These are phyloP conservation scores for Beauveria pseudobassiana DNA, from an alignment of 2,329 filamentous ascomycete species.

Conservation along the genomic window DNA sequence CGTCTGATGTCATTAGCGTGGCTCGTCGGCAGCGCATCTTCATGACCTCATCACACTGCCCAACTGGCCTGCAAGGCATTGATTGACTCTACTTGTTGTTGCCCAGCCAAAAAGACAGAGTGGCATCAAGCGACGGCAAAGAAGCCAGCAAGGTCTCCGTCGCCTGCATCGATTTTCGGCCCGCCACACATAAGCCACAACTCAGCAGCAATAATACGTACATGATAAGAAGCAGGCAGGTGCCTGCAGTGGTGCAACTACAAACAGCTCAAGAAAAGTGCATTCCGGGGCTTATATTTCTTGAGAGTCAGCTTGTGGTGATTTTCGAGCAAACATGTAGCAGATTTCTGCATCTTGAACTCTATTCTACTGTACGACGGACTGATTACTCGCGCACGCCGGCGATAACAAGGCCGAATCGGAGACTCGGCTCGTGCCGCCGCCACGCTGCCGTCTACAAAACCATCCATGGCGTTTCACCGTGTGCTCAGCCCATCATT, in stretches of 20 bases:
- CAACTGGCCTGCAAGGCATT: background rate
- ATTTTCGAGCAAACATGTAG: background rate
- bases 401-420: background rate
- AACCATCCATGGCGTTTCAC: background rate
- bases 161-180: background rate
- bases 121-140: background rate
- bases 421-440: background rate
- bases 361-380: background rate
- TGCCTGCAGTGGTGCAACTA: background rate
- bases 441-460: background rate
- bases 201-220: no score
- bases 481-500: background rate
- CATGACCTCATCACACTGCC: slow-evolving; percentile 4
- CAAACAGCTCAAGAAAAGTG: background rate
- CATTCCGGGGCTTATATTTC: background rate
- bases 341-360: background rate
- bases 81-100: background rate
- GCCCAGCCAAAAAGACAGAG: background rate
- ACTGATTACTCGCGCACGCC: background rate
- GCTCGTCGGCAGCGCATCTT: background rate
- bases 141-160: background rate
- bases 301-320: background rate
- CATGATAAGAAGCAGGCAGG: no score
- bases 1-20: background rate
- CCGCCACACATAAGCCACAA: background rate